These are phyloP conservation scores for Paramecium octaurelia DNA, from an alignment of 73 alveolate genomes.

Conservation along the genomic window DNA sequence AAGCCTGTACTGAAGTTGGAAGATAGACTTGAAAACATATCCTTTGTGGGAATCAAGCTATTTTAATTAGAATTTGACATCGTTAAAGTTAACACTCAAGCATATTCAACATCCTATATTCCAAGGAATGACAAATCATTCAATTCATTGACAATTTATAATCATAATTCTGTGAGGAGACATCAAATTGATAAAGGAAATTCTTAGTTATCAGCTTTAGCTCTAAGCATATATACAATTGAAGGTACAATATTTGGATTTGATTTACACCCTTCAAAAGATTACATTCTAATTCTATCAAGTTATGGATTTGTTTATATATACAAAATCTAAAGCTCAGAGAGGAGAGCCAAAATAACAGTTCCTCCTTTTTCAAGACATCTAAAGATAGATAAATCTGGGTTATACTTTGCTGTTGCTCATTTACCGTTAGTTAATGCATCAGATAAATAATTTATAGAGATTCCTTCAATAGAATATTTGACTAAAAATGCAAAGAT, in stretches of 20 bases:
- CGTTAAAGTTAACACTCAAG: neutral
- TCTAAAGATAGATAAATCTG: conserved; percentile 19
- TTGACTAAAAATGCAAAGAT: conserved; percentile 3
- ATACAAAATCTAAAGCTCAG: neutral
- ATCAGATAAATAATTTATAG: neutral
- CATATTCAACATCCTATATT: neutral
- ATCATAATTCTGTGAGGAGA: conserved; percentile 9
- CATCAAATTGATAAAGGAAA: conserved; percentile 24
- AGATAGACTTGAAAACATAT: neutral
- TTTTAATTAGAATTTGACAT: neutral
- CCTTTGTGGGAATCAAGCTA: neutral
- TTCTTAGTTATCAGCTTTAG: neutral
- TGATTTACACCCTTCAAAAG: conserved; percentile 37
- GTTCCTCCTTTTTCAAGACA: conserved; percentile 41
- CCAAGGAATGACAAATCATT: conserved; percentile 22
- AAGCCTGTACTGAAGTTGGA: conserved; percentile 9
- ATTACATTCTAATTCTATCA: neutral
- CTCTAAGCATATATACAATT: neutral
- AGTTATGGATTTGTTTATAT: conserved; percentile 28
- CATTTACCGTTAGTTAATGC: neutral
- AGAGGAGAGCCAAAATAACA: conserved; percentile 31
- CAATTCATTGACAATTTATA: neutral
- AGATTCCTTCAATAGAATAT: conserved; percentile 15
- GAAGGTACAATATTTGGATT: conserved; percentile 26
- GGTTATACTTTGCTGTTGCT: conserved; percentile 14